Conservation (phyloP, 768 basidiomycete species). For the Boletus eberwhitei region DNA sequence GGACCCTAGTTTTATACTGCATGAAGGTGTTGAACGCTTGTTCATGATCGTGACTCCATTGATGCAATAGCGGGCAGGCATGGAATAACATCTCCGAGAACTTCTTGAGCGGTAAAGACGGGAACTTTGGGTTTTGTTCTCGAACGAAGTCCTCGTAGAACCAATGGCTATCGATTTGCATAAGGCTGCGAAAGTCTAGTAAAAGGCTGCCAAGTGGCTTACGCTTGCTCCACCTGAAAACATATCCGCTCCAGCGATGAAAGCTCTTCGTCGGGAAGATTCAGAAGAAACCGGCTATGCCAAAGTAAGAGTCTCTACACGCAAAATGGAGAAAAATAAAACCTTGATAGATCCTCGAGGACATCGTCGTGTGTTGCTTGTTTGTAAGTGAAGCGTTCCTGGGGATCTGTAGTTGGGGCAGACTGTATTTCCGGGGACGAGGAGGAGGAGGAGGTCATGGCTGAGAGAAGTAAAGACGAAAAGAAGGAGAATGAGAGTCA, state of each 20-base stretch:
- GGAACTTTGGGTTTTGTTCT: slow-evolving; percentile 83
- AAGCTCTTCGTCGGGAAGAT: slow-evolving; percentile 91
- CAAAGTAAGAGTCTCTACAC: slow-evolving; percentile 13
- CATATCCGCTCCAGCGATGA: slow-evolving; percentile 89
- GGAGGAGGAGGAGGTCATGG: slow-evolving; percentile 74
- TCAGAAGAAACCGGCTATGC: slow-evolving; percentile 88
- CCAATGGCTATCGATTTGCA: slow-evolving; percentile 73
- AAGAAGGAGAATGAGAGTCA: slow-evolving; percentile 30
- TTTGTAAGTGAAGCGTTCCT: slow-evolving; percentile 55
- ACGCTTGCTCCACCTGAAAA: slow-evolving; percentile 99
- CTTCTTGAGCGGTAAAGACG: slow-evolving; percentile 83
- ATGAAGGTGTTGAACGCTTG: slow-evolving; percentile 87
- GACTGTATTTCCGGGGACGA: slow-evolving; percentile 72
- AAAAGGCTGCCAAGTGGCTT: slow-evolving; percentile 33
- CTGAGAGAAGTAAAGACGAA: slow-evolving; percentile 27
- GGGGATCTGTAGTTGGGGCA: slow-evolving; percentile 39
- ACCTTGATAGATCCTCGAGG: slow-evolving; percentile 90
- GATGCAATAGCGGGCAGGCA: slow-evolving; percentile 76
- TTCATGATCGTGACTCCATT: slow-evolving; percentile 83
- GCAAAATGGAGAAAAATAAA: slow-evolving; percentile 13
- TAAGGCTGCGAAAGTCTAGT: slow-evolving; percentile 13
- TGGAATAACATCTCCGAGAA: slow-evolving; percentile 92
- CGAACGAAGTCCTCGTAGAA: slow-evolving; percentile 99
- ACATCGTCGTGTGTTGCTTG: slow-evolving; percentile 80
- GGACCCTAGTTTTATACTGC: slow-evolving; percentile 94